Evolutionary conservation across 2,329 filamentous ascomycete genomes (phyloP), one percentile per base, ranked within the genome.

Genomic region (Alternaria longipes): DNA sequence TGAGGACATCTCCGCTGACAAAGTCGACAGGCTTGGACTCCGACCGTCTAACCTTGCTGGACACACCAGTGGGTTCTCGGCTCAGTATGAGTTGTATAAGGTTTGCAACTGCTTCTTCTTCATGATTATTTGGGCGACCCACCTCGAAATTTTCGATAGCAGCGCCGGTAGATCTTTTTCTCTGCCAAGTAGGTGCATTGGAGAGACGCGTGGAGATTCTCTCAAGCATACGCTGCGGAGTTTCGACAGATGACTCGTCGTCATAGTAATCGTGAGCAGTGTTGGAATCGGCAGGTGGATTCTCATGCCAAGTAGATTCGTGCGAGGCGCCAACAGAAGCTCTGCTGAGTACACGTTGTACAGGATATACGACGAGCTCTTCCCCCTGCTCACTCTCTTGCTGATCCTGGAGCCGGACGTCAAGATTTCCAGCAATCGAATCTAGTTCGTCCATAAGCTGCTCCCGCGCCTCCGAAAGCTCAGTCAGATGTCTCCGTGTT

Each of bases 401-500:
- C 26, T 57, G 57, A 14, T 65, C 60, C 26, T 68, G 54, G 22
- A 69, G 64, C 32, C 74, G 71, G 11, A 72, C 57, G 50, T 66
- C 66, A 14, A 73, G 66, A 38, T 74, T 69, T 59, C 73, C 68
- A 7, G 70, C 69, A 32, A 75, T 73, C 11, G 67, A 63, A 38
- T 80, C 74, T n/a, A 74, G 56, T 41, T 74, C 66, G 38, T 70
- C 63, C 60, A 71, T 69, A 7, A 72, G 44, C 41, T 69, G 69
- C 12, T 63, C 65, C 9, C 64, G 63, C 32, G 65, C 60, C 45
- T 73, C 68, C 1, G 67, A 67, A 7, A 74, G 64, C 34, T 71
- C 62, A 1, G 55, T 70, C 42, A 70, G 55, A 49, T 69, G 61
- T 40, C 54, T 63, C 16, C 65, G 65, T 52, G 67, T 71, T 22